Percentiles rank a stretch among this genome's conserved stretches.
These are phyloP conservation scores for Allium cepa DNA, from an alignment of 106 monocot genomes.

Conservation along the genomic window DNA sequence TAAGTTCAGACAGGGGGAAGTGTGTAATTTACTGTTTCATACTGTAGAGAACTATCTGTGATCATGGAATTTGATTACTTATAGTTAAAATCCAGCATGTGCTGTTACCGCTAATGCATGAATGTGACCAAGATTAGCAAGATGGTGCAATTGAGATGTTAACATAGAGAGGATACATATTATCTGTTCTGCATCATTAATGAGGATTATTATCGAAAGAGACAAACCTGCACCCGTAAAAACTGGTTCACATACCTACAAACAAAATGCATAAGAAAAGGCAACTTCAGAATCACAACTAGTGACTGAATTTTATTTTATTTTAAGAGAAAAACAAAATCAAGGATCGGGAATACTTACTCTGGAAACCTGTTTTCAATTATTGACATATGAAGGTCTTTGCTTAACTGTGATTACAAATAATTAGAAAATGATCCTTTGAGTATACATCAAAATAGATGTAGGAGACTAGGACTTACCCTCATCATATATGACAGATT, in stretches of 20 bases:
- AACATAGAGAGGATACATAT: too few species aligned
- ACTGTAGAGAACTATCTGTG: too few species aligned
- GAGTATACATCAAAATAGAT: not conserved
- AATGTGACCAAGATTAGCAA: too few species aligned
- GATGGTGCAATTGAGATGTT: too few species aligned
- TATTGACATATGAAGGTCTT: constrained; percentile 77
- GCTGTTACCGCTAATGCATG: too few species aligned
- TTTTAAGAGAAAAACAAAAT: not conserved
- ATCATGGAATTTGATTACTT: too few species aligned
- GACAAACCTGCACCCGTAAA: constrained; percentile 61
- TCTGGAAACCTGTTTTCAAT: constrained; percentile 78
- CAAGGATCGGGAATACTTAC: constrained; percentile 31
- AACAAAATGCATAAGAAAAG: not conserved
- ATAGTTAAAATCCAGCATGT: too few species aligned
- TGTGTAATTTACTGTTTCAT: too few species aligned
- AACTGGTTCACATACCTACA: constrained; percentile 83
- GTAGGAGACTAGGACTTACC: constrained; percentile 28
- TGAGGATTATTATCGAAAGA: not conserved
- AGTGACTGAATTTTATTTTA: not conserved
- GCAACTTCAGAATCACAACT: not conserved
- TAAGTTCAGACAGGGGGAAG: too few species aligned
- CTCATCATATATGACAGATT: constrained; percentile 96
- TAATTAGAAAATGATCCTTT: constrained; percentile 2
- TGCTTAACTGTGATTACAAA: constrained; percentile 66
- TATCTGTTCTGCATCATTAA: too few species aligned